Percentiles rank a stretch among this genome's conserved stretches.
These are phyloP conservation scores for Xylaria digitata DNA, from an alignment of 2,329 filamentous ascomycete genomes.

Conservation along the genomic window DNA sequence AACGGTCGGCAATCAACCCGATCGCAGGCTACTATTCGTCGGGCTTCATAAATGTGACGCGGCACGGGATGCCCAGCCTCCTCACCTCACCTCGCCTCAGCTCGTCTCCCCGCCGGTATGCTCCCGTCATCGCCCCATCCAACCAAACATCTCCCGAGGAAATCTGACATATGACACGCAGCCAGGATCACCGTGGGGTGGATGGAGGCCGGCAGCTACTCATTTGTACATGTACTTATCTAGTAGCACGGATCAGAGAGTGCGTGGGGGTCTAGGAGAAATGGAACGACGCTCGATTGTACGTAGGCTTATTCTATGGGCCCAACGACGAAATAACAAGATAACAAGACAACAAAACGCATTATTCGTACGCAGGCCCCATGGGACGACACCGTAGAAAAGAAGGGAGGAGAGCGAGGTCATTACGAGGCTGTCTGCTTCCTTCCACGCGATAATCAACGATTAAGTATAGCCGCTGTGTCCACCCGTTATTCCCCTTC, in stretches of 20 bases:
- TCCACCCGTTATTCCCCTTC: not conserved
- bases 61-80: slow-evolving; percentile 19
- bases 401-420: not conserved
- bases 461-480: slow-evolving; percentile 5
- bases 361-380: slow-evolving; percentile 1
- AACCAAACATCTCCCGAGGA: slow-evolving; percentile 24
- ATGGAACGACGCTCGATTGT: slow-evolving; percentile 11
- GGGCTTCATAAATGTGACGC: slow-evolving; percentile 22
- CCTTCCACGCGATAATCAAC: slow-evolving; percentile 10
- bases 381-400: not conserved
- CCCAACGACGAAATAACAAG: not conserved
- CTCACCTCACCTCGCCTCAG: slow-evolving; percentile 17
- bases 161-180: slow-evolving; percentile 35
- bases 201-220: slow-evolving; percentile 28
- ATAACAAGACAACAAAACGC: too few relatives aligned
- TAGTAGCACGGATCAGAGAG: slow-evolving; percentile 31
- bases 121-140: slow-evolving; percentile 6
- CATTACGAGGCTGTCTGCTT: not conserved
- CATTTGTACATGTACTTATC: slow-evolving; percentile 21
- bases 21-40: slow-evolving; percentile 32
- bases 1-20: slow-evolving; percentile 29
- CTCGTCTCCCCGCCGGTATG: slow-evolving; percentile 14
- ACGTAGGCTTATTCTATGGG: slow-evolving; percentile 18
- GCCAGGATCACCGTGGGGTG: slow-evolving; percentile 20
- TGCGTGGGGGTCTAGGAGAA: slow-evolving; percentile 12